Evolutionary conservation across 2,329 filamentous ascomycete genomes (phyloP).

Genomic region (Lasiodiplodia sp.): DNA sequence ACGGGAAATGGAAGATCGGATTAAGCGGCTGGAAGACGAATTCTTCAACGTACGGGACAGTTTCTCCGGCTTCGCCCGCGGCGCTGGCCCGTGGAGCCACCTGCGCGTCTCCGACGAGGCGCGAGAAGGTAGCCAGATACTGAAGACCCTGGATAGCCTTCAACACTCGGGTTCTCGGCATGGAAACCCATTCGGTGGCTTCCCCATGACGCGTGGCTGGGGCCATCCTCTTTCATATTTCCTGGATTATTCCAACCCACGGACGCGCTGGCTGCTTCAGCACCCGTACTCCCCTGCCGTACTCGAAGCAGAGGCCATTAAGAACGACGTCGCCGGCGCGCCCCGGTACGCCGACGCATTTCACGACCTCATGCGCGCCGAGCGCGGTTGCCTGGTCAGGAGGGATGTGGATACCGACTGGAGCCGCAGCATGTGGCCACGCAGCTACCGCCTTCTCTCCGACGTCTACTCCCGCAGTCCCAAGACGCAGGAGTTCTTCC

Average conservation of each 20-base stretch:
- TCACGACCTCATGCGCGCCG: slow-evolving; percentile 62
- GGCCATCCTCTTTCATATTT: slow-evolving; percentile 17
- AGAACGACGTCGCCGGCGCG: slow-evolving; percentile 55
- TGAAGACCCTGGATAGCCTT: background rate
- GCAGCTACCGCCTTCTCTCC: slow-evolving; percentile 26
- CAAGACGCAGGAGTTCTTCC: slow-evolving; percentile 39
- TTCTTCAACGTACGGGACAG: slow-evolving; percentile 13
- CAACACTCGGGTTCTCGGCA: background rate
- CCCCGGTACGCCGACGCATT: slow-evolving; percentile 56
- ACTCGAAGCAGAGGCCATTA: slow-evolving; percentile 56
- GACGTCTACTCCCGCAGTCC: slow-evolving; percentile 22
- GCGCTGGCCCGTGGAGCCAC: slow-evolving; percentile 9
- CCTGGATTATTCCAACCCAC: slow-evolving; percentile 19
- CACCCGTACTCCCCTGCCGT: slow-evolving; percentile 61
- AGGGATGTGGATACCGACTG: background rate
- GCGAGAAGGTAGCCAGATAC: slow-evolving; percentile 7
- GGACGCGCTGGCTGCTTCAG: slow-evolving; percentile 25
- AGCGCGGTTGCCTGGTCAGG: slow-evolving; percentile 29
- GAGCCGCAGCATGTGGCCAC: slow-evolving; percentile 54
- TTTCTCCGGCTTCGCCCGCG: slow-evolving; percentile 14
- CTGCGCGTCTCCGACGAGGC: slow-evolving; percentile 12
- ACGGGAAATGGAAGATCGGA: slow-evolving; percentile 16
- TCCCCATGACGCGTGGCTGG: slow-evolving; percentile 13
- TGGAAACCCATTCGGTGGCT: background rate
- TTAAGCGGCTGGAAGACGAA: slow-evolving; percentile 16